A percentile compares a stretch with the other conserved stretches of the same genome.
These are phyloP conservation scores for Vigna unguiculata DNA, from an alignment of 306 rosid species.

Conservation along the genomic window DNA sequence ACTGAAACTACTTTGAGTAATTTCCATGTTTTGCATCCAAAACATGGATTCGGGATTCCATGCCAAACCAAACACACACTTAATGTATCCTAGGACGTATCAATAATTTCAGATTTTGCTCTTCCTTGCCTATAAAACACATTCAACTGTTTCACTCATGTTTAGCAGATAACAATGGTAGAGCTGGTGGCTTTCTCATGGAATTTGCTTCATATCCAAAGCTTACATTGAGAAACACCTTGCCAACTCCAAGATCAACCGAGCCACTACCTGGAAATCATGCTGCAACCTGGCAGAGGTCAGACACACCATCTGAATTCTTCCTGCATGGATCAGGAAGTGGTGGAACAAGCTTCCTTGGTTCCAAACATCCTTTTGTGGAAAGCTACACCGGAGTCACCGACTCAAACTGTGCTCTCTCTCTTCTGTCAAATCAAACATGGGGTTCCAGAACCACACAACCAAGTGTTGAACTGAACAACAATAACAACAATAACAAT, in stretches of 20 bases:
- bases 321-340: slow-evolving; percentile 67
- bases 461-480: slow-evolving; percentile 60
- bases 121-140: neutral
- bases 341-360: slow-evolving; percentile 61
- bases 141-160: neutral
- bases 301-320: slow-evolving; percentile 58
- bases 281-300: slow-evolving; percentile 63
- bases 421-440: slow-evolving; percentile 98
- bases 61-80: no score
- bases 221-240: slow-evolving; percentile 57
- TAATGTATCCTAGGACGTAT: neutral
- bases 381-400: slow-evolving; percentile 68
- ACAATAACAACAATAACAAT: slow-evolving; percentile 55
- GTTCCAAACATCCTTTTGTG: slow-evolving; percentile 63
- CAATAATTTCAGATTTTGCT: neutral
- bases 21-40: no score
- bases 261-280: slow-evolving; percentile 59
- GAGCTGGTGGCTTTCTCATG: slow-evolving; percentile 76
- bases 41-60: no score
- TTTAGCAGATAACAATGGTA: slow-evolving; percentile 59
- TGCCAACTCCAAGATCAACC: slow-evolving; percentile 52
- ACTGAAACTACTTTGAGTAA: no score
- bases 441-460: slow-evolving; percentile 74
- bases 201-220: slow-evolving; percentile 72
- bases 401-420: slow-evolving; percentile 98